Percentiles rank a stretch among this genome's conserved stretches.
Conservation (phyloP, 805 yeast genomes). For the Candida insectorum region DNA sequence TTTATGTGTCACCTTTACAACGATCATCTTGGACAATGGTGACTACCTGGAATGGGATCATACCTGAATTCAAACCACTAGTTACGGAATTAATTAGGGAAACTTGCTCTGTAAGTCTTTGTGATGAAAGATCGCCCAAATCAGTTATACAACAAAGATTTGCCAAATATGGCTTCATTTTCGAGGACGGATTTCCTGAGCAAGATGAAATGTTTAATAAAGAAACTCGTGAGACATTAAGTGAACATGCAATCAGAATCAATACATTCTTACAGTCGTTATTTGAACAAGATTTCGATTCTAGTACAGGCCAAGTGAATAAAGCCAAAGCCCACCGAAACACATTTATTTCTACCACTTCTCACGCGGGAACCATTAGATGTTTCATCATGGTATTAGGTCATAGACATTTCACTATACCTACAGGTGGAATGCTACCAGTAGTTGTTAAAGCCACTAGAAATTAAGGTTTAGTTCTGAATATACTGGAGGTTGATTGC, state of each 20-base stretch:
- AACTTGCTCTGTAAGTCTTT: slow-evolving; percentile 56
- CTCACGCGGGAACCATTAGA: slow-evolving; percentile 52
- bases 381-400: slow-evolving; percentile 43
- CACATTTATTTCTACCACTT: slow-evolving; percentile 40
- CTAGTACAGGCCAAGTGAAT: slow-evolving; percentile 6
- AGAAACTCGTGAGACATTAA: slow-evolving; percentile 42
- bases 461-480: too few relatives aligned
- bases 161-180: slow-evolving; percentile 30
- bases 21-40: slow-evolving; percentile 57
- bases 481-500: too few relatives aligned
- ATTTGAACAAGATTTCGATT: slow-evolving; percentile 16
- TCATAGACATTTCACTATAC: slow-evolving; percentile 56
- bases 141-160: slow-evolving; percentile 36
- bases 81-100: slow-evolving; percentile 51
- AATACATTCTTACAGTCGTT: slow-evolving; percentile 39
- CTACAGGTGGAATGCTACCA: slow-evolving; percentile 67
- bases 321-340: slow-evolving; percentile 12
- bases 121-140: slow-evolving; percentile 53
- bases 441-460: slow-evolving; percentile 47
- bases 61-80: slow-evolving; percentile 24
- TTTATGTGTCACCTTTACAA: slow-evolving; percentile 62
- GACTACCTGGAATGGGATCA: slow-evolving; percentile 46
- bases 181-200: slow-evolving; percentile 45
- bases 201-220: slow-evolving; percentile 46
- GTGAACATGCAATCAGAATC: slow-evolving; percentile 49